These are phyloP conservation scores for Pilasporangium apinafurcum DNA, from an alignment of 352 stramenopile genomes.

Conservation along the genomic window DNA sequence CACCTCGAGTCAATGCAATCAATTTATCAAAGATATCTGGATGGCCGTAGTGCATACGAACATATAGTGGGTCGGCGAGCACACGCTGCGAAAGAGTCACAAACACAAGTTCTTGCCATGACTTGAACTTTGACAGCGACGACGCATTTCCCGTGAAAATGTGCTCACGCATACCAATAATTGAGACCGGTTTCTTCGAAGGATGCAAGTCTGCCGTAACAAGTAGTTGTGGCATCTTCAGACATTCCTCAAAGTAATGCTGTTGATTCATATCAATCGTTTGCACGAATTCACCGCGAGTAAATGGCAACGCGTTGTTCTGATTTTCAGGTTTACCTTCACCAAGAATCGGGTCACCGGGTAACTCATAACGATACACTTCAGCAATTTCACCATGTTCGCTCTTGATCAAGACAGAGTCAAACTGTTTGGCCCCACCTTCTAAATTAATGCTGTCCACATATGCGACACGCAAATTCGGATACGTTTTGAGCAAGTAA, in stretches of 20 bases:
- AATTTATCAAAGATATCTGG: constrained; percentile 80
- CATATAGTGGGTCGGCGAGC: constrained; percentile 62
- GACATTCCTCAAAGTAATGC: constrained; percentile 81
- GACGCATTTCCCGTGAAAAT: constrained; percentile 80
- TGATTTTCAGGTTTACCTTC: constrained; percentile 85
- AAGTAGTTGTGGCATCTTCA: constrained; percentile 84
- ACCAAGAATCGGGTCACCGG: constrained; percentile 72
- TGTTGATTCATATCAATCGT: constrained; percentile 89
- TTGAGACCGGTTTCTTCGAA: constrained; percentile 65
- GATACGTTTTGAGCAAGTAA: constrained; percentile 67
- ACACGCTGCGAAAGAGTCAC: constrained; percentile 76
- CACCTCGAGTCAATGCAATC: constrained; percentile 58
- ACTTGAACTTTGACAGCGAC: constrained; percentile 77
- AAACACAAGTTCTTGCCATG: constrained; percentile 76
- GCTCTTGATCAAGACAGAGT: constrained; percentile 67
- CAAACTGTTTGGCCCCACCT: constrained; percentile 28
- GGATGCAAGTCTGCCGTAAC: constrained; percentile 55
- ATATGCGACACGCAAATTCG: constrained; percentile 76
- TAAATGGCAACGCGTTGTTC: constrained; percentile 78
- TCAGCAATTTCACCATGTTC: constrained; percentile 61
- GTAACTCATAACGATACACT: constrained; percentile 72
- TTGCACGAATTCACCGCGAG: constrained; percentile 78
- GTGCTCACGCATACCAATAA: constrained; percentile 82
- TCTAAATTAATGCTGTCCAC: constrained; percentile 55
- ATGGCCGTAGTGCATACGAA: constrained; percentile 81